Evolutionary conservation across 2,329 filamentous ascomycete genomes (phyloP), one percentile per base, ranked within the genome.

Genomic region (Epichloe glyceriae): DNA sequence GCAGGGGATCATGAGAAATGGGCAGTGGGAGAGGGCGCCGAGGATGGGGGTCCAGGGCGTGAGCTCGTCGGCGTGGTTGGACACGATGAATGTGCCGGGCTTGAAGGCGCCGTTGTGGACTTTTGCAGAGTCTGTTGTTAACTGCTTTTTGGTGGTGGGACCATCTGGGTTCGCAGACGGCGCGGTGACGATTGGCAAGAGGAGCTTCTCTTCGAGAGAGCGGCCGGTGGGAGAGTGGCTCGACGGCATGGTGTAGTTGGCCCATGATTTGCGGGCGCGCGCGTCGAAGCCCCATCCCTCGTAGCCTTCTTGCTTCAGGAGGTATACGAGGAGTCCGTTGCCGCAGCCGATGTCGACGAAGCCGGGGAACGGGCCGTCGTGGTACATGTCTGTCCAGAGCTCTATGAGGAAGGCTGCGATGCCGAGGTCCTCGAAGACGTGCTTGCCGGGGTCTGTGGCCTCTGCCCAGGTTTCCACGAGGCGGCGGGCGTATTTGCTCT

Each of bases 331-430:
- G 3, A 98, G 73, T 1, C 93, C 93, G 61, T 97, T 98, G 2
- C 93, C 93, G 62, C 93, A 97, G 5, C 91, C 93, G 44, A 98
- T 88, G 61, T 98, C 93, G 19, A 96, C 86, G 60, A 97, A 98
- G 0, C 91, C 90, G 0, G 88, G 87, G 59, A 95, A 96, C 0
- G 57, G 54, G 0, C 46, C 52, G 41, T 62, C 41, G 38, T 59
- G 62, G 63, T 97, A 97, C 82, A 95, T 91, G 52, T 85, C 80
- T 12, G 72, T 69, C 93, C 93, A 98, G 2, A 97, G 70, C 70
- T 96, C 90, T 26, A 97, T 87, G 48, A 97, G 71, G 60, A 96
- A 98, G 0, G 91, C 86, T 0, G 91, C 86, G 55, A 98, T 96
- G 4, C 82, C 79, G 19, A 98, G 70, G 62, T 97, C 91, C 64